phyloP scores from a whole-genome alignment of 176 grass and related monocot genomes.

The Lolium rigidum region DNA sequence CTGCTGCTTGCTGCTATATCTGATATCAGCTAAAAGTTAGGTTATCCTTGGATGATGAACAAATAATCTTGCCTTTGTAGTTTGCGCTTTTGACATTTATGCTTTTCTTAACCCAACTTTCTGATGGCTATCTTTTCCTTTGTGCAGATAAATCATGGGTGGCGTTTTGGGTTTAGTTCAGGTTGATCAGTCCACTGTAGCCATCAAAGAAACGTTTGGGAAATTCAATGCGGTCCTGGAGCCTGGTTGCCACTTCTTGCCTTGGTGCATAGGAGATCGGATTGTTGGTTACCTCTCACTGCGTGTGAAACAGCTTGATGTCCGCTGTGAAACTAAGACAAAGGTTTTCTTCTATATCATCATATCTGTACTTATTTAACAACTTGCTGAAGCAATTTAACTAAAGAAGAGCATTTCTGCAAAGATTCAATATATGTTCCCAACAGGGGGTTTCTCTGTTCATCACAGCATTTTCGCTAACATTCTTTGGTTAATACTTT shows the following conservation, averaged over 20 bases:
- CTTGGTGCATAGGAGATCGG: slow-evolving; percentile 75
- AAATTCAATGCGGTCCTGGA: slow-evolving; percentile 68
- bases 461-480: background rate
- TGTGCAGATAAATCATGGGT: slow-evolving; percentile 65
- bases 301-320: slow-evolving; percentile 73
- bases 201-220: slow-evolving; percentile 76
- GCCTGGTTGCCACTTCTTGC: slow-evolving; percentile 74
- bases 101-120: background rate
- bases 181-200: slow-evolving; percentile 79
- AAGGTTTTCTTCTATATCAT: slow-evolving; percentile 50
- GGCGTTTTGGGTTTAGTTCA: slow-evolving; percentile 55
- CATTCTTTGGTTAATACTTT: background rate
- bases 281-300: slow-evolving; percentile 74
- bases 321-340: slow-evolving; percentile 83
- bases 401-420: background rate
- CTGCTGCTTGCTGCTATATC: background rate
- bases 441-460: slow-evolving; percentile 9
- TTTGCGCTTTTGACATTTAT: slow-evolving; percentile 21
- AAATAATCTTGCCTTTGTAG: slow-evolving; percentile 27
- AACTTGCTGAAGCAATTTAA: background rate
- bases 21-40: slow-evolving; percentile 4
- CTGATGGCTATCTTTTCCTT: slow-evolving; percentile 2
- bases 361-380: background rate
- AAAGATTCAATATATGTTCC: background rate
- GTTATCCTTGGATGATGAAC: slow-evolving; percentile 25